Conservation (phyloP, 768 basidiomycete genomes). For the Suillus clintonianus region DNA sequence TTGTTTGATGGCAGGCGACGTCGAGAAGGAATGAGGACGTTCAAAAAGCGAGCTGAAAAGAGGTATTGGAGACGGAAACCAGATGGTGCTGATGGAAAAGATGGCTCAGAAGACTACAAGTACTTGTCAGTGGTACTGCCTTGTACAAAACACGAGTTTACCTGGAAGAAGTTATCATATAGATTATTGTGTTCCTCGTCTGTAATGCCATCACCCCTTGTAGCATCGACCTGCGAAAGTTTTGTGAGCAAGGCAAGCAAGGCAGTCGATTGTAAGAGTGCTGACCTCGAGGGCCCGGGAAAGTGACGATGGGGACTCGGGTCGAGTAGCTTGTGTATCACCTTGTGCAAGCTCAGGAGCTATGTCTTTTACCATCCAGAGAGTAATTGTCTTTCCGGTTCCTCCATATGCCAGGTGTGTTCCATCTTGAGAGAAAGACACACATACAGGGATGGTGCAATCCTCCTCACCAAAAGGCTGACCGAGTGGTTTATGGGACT, state of each 20-base stretch:
- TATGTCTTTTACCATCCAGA: neutral
- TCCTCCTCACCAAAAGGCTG: neutral
- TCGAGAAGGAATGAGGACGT: neutral
- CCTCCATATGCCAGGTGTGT: neutral
- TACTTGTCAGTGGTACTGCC: too few species aligned
- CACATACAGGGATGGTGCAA: neutral
- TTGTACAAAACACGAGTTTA: neutral
- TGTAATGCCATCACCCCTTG: neutral
- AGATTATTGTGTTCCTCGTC: neutral
- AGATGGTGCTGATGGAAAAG: neutral
- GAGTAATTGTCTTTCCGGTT: neutral
- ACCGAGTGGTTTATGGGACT: neutral
- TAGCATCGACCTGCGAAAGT: neutral
- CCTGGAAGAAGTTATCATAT: neutral
- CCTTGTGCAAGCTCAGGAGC: neutral
- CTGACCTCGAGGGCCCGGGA: neutral
- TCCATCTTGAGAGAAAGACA: neutral
- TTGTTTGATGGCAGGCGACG: neutral
- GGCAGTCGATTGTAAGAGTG: neutral
- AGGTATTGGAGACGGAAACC: too few species aligned
- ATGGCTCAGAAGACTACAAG: neutral
- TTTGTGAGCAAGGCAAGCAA: neutral
- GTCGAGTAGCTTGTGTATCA: too few species aligned
- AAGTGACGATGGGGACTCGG: too few species aligned
- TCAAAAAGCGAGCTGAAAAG: neutral